Percentiles rank a stretch among this genome's conserved stretches.
These are phyloP conservation scores for Imleria badia DNA, from an alignment of 768 basidiomycete genomes.

Conservation along the genomic window DNA sequence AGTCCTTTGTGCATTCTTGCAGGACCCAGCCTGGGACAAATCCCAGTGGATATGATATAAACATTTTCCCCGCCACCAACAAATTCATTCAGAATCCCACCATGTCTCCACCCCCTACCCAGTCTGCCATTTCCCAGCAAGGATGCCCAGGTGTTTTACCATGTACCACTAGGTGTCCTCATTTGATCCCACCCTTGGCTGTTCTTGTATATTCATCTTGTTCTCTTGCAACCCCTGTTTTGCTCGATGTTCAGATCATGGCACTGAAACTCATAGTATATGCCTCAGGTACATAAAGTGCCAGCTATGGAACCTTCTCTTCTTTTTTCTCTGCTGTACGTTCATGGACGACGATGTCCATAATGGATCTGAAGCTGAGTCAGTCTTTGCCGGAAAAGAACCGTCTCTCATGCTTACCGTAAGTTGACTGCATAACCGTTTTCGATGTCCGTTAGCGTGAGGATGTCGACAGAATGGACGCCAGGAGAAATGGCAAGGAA, in stretches of 20 bases:
- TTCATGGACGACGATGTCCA: conserved; percentile 76
- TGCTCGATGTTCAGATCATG: conserved; percentile 1
- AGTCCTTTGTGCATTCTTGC: conserved; percentile 92
- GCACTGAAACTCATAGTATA: conserved; percentile 4
- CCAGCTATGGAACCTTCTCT: conserved; percentile 9
- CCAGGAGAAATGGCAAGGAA: conserved; percentile 81
- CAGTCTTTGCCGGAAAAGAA: background rate
- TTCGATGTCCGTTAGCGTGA: conserved; percentile 75
- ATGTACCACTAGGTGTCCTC: conserved; percentile 22
- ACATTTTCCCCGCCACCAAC: background rate
- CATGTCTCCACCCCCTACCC: background rate
- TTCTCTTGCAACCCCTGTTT: conserved; percentile 11
- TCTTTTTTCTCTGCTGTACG: conserved; percentile 8
- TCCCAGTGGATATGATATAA: conserved; percentile 76
- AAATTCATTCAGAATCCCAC: background rate
- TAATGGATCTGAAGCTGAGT: conserved; percentile 53
- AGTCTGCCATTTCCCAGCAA: conserved; percentile 3
- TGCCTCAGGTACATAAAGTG: conserved; percentile 13
- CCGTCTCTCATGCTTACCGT: conserved; percentile 43
- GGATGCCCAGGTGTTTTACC: conserved; percentile 10
- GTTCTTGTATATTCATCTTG: conserved; percentile 26
- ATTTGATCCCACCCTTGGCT: conserved; percentile 8
- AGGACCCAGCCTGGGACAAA: conserved; percentile 92
- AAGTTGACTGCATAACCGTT: conserved; percentile 71
- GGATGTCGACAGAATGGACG: conserved; percentile 69